These are phyloP conservation scores for Neolentinus lepideus DNA, from an alignment of 1,284 basidiomycete species.

Conservation along the genomic window DNA sequence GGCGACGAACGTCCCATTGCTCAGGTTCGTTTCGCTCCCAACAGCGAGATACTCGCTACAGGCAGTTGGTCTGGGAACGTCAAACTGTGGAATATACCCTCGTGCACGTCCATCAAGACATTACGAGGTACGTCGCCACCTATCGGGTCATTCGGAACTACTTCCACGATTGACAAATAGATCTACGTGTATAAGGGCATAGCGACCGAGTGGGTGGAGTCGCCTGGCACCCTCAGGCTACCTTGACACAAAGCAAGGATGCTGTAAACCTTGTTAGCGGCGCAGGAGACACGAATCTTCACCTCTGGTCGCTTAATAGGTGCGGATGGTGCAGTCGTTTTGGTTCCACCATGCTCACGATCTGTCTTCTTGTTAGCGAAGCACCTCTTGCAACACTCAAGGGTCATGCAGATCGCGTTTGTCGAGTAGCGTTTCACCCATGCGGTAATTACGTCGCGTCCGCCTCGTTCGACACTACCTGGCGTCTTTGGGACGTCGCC, in stretches of 20 bases:
- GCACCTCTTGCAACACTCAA: constrained; percentile 75
- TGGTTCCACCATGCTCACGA: not conserved
- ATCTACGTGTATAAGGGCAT: constrained; percentile 49
- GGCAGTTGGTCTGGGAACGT: constrained; percentile 94
- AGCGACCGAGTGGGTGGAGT: constrained; percentile 90
- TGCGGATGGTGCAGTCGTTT: constrained; percentile 22
- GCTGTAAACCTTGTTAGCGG: constrained; percentile 87
- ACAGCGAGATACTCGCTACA: constrained; percentile 83
- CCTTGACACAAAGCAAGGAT: constrained; percentile 64
- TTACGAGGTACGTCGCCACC: constrained; percentile 51
- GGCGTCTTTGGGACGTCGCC: constrained; percentile 93
- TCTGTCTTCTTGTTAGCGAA: constrained; percentile 39
- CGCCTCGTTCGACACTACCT: constrained; percentile 97
- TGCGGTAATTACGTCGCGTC: constrained; percentile 90
- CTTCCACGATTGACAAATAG: not conserved
- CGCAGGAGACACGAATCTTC: constrained; percentile 80
- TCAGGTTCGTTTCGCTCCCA: constrained; percentile 91
- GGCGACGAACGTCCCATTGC: constrained; percentile 94
- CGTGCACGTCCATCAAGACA: constrained; percentile 71
- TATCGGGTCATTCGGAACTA: not conserved
- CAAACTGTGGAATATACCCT: constrained; percentile 93
- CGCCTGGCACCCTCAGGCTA: constrained; percentile 96
- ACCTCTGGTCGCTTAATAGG: constrained; percentile 88
- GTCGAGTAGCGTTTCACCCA: constrained; percentile 93
- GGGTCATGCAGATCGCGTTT: constrained; percentile 89